Percentiles rank a stretch among this genome's conserved stretches.
These are phyloP conservation scores for Metschnikowia cubensis DNA, from an alignment of 805 yeast genomes.

Conservation along the genomic window DNA sequence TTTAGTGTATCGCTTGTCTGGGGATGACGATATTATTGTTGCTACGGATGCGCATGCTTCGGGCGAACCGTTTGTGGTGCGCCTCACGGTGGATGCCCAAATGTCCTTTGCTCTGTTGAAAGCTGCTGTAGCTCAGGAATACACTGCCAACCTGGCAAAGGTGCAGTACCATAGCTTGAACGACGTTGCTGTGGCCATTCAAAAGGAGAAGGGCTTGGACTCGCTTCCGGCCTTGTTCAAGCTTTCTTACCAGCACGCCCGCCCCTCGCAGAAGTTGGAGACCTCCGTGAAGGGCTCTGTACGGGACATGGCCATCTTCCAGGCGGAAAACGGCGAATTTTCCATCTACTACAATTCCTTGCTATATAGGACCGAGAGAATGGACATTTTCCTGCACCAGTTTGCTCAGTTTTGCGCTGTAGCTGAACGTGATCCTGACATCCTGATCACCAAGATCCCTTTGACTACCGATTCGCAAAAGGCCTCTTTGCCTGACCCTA, in stretches of 20 bases:
- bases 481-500: constrained; percentile 77
- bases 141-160: constrained; percentile 29
- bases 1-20: constrained; percentile 75
- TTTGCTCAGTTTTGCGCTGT: constrained; percentile 47
- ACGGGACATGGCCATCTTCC: constrained; percentile 62
- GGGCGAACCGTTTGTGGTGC: constrained; percentile 51
- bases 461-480: constrained; percentile 67
- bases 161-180: constrained; percentile 46
- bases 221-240: constrained; percentile 61
- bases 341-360: constrained; percentile 68
- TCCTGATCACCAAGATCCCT: constrained; percentile 54
- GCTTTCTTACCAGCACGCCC: constrained; percentile 51
- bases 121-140: constrained; percentile 41
- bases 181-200: constrained; percentile 52
- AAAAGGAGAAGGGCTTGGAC: constrained; percentile 47
- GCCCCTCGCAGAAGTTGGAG: constrained; percentile 38
- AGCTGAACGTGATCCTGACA: constrained; percentile 34
- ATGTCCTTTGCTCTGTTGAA: constrained; percentile 53
- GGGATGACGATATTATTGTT: constrained; percentile 90
- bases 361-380: constrained; percentile 66
- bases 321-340: constrained; percentile 26
- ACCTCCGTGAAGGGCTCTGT: constrained; percentile 49
- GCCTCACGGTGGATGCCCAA: constrained; percentile 56
- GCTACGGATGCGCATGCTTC: constrained; percentile 53
- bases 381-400: constrained; percentile 70